Evolutionary conservation across 2,329 filamentous ascomycete species (phyloP).

Genomic region (Alternaria sp.): DNA sequence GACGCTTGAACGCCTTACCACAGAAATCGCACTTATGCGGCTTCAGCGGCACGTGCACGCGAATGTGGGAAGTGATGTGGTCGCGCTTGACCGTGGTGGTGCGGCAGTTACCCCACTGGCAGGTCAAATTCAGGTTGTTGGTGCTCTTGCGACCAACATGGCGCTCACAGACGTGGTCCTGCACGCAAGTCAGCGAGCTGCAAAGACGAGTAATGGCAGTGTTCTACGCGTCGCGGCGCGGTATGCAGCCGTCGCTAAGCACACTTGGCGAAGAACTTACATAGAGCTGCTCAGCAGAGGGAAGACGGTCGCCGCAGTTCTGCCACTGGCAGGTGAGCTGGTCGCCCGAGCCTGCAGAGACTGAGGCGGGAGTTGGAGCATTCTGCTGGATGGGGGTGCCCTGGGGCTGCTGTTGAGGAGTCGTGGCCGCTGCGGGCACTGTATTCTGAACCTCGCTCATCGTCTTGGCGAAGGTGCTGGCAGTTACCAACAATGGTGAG

Average conservation of each 20-base stretch:
- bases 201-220: not conserved
- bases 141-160: slow-evolving; percentile 99
- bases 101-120: slow-evolving; percentile 94
- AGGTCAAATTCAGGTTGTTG: slow-evolving; percentile 97
- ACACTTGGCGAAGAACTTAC: slow-evolving; percentile 51
- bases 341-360: slow-evolving; percentile 46
- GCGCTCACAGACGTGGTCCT: slow-evolving; percentile 98
- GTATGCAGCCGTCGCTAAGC: not conserved
- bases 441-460: slow-evolving; percentile 28
- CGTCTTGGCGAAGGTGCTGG: slow-evolving; percentile 15
- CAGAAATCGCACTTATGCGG: slow-evolving; percentile 99
- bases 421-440: slow-evolving; percentile 30
- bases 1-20: slow-evolving; percentile 98
- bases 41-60: slow-evolving; percentile 97
- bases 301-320: slow-evolving; percentile 65
- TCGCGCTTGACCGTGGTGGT: slow-evolving; percentile 98
- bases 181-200: slow-evolving; percentile 19
- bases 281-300: slow-evolving; percentile 67
- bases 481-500: not conserved
- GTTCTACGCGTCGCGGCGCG: not conserved
- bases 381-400: slow-evolving; percentile 43
- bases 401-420: slow-evolving; percentile 42
- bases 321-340: slow-evolving; percentile 66
- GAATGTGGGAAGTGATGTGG: slow-evolving; percentile 98
- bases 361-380: slow-evolving; percentile 38